phyloP scores from a whole-genome alignment of 306 rosid species.

The Glycine tomentella region DNA sequence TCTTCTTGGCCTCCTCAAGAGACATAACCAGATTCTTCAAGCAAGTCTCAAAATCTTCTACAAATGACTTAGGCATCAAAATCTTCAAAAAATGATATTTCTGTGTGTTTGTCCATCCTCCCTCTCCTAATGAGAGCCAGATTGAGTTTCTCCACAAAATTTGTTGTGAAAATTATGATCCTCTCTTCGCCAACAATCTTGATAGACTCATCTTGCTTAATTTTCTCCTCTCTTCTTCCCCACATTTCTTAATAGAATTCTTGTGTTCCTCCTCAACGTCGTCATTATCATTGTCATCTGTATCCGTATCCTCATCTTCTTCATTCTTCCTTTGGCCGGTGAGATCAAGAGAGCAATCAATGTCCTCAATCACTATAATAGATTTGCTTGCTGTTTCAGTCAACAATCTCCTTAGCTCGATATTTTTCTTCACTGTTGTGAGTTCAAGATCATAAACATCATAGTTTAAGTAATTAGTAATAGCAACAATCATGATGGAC shows the following conservation, averaged over 20 bases:
- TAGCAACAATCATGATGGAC: too few relatives aligned
- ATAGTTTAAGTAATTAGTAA: too few relatives aligned
- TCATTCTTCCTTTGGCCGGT: conserved; percentile 62
- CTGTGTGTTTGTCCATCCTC: conserved; percentile 74
- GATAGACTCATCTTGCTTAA: conserved; percentile 62
- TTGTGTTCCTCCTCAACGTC: neutral
- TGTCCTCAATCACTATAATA: conserved; percentile 68
- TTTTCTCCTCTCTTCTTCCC: conserved; percentile 45
- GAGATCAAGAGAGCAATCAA: conserved; percentile 71
- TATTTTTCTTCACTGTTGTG: conserved; percentile 49
- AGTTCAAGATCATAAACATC: too few relatives aligned
- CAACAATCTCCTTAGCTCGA: conserved; percentile 52
- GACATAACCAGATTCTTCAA: conserved; percentile 56
- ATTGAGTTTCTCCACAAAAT: too few relatives aligned
- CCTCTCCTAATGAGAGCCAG: conserved; percentile 65
- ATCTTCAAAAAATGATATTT: conserved; percentile 70
- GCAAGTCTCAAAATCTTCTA: conserved; percentile 44
- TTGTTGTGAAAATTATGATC: too few relatives aligned
- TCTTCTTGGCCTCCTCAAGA: neutral
- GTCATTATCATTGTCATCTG: too few relatives aligned
- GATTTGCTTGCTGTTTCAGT: conserved; percentile 50
- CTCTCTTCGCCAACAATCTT: too few relatives aligned
- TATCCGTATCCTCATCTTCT: conserved; percentile 27
- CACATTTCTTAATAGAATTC: conserved; percentile 25
- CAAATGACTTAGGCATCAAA: conserved; percentile 63